phyloP scores from a whole-genome alignment of 495 filamentous ascomycete species.

The Trichoderma asperelloides region DNA sequence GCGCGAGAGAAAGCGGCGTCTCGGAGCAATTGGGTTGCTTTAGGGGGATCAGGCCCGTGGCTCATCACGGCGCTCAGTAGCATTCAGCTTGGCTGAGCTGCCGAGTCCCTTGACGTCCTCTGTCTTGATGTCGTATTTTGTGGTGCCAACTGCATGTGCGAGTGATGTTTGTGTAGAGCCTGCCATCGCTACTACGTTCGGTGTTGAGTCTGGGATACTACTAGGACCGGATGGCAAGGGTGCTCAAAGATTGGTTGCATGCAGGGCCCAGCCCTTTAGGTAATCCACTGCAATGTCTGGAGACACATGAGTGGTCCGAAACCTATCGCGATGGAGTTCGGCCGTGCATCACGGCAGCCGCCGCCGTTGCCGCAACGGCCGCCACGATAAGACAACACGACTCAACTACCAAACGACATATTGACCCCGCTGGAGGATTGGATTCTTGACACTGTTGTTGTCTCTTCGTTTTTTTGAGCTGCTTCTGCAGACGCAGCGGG shows the following conservation, averaged over 20 bases:
- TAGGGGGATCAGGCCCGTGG: neutral
- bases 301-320: neutral
- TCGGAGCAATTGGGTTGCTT: neutral
- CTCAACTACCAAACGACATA: too few relatives aligned
- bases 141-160: neutral
- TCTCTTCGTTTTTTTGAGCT: neutral
- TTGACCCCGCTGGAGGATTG: too few relatives aligned
- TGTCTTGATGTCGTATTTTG: neutral
- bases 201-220: neutral
- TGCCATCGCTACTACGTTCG: neutral
- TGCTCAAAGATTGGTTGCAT: neutral
- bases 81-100: neutral
- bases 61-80: neutral
- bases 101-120: neutral
- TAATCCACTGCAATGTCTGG: neutral
- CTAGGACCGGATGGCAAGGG: neutral
- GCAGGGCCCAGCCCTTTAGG: neutral
- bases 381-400: too few relatives aligned
- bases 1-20: neutral
- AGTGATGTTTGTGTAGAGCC: neutral
- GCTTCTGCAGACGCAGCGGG: neutral
- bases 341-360: too few relatives aligned
- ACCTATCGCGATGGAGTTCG: too few relatives aligned
- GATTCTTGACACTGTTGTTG: neutral
- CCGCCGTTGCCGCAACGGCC: too few relatives aligned